Conservation (phyloP, 441 rosid genomes). For the Sinapis alba region DNA sequence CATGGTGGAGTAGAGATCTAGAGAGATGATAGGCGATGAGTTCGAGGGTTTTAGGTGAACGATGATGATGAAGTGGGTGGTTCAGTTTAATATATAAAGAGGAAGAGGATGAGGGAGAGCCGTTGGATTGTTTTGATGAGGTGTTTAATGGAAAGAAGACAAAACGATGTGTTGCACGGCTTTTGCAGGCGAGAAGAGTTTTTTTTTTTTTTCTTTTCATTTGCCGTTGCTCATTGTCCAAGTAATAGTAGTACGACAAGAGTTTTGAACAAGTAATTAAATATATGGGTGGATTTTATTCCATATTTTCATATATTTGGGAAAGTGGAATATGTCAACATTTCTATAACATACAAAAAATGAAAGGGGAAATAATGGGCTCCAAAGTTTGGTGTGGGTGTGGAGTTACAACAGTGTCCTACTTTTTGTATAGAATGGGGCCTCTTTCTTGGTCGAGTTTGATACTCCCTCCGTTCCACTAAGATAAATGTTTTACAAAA, state of each 20-base stretch:
- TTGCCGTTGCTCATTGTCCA: background rate
- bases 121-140: no score
- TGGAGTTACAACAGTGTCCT: background rate
- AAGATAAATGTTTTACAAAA: no score
- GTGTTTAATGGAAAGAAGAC: conserved; percentile 21
- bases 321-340: background rate
- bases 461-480: no score
- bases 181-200: conserved; percentile 18
- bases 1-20: conserved; percentile 44
- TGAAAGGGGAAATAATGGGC: background rate
- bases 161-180: conserved; percentile 44
- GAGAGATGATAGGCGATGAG: conserved; percentile 24
- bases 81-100: conserved; percentile 21
- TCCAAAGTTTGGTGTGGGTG: background rate
- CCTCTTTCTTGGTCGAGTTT: background rate
- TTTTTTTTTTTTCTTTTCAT: background rate
- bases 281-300: background rate
- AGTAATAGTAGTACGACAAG: background rate
- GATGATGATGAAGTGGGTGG: background rate
- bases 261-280: background rate
- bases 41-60: conserved; percentile 32
- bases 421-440: background rate
- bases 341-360: background rate
- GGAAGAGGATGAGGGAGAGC: background rate
- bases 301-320: background rate